phyloP scores from a whole-genome alignment of 441 rosid genomes.

The Populus hybrid region DNA sequence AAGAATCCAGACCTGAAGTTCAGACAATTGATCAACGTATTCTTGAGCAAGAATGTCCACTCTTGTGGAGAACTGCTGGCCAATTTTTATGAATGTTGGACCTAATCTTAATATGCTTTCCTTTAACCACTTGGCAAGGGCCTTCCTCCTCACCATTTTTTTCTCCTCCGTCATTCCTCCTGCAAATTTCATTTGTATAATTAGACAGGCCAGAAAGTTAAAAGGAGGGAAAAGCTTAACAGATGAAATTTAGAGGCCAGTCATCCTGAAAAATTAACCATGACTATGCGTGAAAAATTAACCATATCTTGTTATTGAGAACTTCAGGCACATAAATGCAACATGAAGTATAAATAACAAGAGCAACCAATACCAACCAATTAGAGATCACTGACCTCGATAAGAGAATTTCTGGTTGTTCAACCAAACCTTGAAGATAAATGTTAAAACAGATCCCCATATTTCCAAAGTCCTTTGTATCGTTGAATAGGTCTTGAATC shows the following conservation, averaged over 20 bases:
- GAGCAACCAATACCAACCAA: background rate
- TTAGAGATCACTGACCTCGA: slow-evolving; percentile 48
- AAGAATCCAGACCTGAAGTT: slow-evolving; percentile 71
- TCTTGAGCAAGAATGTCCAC: slow-evolving; percentile 99
- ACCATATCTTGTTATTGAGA: background rate
- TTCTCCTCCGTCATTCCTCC: slow-evolving; percentile 94
- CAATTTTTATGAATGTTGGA: slow-evolving; percentile 97
- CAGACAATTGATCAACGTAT: slow-evolving; percentile 94
- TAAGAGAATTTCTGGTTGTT: slow-evolving; percentile 83
- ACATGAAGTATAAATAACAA: background rate
- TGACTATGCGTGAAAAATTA: background rate
- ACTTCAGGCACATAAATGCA: background rate
- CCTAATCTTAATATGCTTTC: slow-evolving; percentile 90
- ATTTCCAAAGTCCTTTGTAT: slow-evolving; percentile 93
- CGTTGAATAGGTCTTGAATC: slow-evolving; percentile 92
- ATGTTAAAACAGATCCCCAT: slow-evolving; percentile 83
- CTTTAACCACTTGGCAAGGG: slow-evolving; percentile 91
- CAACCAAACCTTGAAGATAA: slow-evolving; percentile 81
- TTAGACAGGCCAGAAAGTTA: background rate
- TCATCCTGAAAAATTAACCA: background rate
- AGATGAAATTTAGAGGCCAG: background rate
- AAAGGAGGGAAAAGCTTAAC: background rate
- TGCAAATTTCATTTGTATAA: slow-evolving; percentile 23
- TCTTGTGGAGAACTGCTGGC: slow-evolving; percentile 98
- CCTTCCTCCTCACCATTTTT: slow-evolving; percentile 59